phyloP scores from a whole-genome alignment of 2,329 filamentous ascomycete genomes.

The Phoma herbarum region DNA sequence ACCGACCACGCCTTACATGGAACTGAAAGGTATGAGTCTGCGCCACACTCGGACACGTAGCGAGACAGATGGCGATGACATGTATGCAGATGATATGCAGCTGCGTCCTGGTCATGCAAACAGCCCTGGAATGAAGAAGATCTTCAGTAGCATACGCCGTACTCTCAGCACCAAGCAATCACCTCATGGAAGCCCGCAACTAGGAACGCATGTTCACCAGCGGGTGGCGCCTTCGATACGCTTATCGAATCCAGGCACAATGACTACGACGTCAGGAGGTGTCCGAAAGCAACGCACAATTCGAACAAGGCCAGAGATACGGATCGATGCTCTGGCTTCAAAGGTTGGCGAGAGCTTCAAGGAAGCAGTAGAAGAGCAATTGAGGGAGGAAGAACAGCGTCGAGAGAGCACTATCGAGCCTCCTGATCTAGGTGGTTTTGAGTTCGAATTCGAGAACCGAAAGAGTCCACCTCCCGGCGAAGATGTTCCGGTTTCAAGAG shows the following conservation, averaged over 20 bases:
- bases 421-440: constrained; percentile 44
- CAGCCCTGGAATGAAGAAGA: constrained; percentile 78
- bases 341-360: constrained; percentile 81
- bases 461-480: constrained; percentile 24
- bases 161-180: constrained; percentile 72
- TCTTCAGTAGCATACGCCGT: constrained; percentile 85
- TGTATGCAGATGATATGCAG: constrained; percentile 33
- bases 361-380: constrained; percentile 73
- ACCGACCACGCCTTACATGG: constrained; percentile 82
- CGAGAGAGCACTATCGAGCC: constrained; percentile 26
- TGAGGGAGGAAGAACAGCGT: constrained; percentile 42
- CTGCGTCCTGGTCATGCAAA: constrained; percentile 34
- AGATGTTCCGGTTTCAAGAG: constrained; percentile 18
- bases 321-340: constrained; percentile 85
- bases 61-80: constrained; percentile 42
- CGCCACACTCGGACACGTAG: constrained; percentile 46
- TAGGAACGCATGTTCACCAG: constrained; percentile 31
- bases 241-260: constrained; percentile 42
- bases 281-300: constrained; percentile 45
- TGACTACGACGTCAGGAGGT: constrained; percentile 35
- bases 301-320: constrained; percentile 58
- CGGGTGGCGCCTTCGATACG: constrained; percentile 37
- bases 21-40: constrained; percentile 53
- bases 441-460: constrained; percentile 47
- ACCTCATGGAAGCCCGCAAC: constrained; percentile 34